phyloP scores from a whole-genome alignment of 768 basidiomycete species.

The Russula sp. region DNA sequence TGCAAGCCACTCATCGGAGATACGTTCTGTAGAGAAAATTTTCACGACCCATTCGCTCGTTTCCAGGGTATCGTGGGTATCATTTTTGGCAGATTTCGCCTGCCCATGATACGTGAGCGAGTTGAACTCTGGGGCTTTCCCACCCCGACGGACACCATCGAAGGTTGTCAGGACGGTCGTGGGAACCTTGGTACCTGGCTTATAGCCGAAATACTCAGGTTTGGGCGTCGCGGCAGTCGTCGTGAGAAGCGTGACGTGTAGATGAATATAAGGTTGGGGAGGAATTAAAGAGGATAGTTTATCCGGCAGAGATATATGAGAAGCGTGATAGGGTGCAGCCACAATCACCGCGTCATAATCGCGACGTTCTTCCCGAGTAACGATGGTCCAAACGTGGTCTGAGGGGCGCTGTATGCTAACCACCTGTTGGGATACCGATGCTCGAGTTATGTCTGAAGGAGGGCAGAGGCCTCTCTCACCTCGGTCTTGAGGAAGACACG shows the following conservation, averaged over 20 bases:
- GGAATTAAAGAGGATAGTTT: conserved; percentile 51
- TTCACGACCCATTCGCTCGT: conserved; percentile 66
- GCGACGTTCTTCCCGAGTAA: conserved; percentile 37
- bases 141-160: conserved; percentile 49
- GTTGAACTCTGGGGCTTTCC: conserved; percentile 72
- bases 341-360: conserved; percentile 74
- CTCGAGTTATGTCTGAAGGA: not conserved
- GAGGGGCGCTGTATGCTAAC: conserved; percentile 27
- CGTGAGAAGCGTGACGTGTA: conserved; percentile 87
- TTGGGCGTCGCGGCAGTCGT: conserved; percentile 61
- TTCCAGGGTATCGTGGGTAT: conserved; percentile 18
- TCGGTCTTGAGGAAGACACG: conserved; percentile 63
- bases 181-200: conserved; percentile 43
- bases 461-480: conserved; percentile 36
- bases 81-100: conserved; percentile 36
- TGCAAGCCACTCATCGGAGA: conserved; percentile 67
- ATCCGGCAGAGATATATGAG: conserved; percentile 48
- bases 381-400: conserved; percentile 45
- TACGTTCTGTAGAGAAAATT: conserved; percentile 66
- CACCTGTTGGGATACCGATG: conserved; percentile 38
- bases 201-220: conserved; percentile 62
- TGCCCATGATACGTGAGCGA: conserved; percentile 66
- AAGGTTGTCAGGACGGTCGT: conserved; percentile 67
- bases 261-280: conserved; percentile 67
- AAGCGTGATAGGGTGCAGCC: conserved; percentile 78